These are phyloP conservation scores for Plasmodium vivax DNA, from an alignment of 169 alveolate genomes.

Conservation along the genomic window DNA sequence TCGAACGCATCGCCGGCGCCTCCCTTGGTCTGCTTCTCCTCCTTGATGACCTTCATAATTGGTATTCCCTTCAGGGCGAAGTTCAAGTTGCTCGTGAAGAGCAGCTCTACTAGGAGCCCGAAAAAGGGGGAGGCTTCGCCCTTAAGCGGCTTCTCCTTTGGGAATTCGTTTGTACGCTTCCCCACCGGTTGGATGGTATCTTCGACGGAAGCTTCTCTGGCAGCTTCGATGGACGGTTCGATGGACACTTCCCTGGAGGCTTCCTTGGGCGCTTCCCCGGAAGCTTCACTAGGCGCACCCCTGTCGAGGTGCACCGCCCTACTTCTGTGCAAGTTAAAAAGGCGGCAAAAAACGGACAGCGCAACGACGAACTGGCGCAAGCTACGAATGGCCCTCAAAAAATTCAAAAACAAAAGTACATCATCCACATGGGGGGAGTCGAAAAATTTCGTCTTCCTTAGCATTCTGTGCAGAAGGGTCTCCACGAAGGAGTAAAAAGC, in stretches of 20 bases:
- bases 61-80: neutral
- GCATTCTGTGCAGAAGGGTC: slow-evolving; percentile 10
- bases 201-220: neutral
- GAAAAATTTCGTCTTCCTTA: slow-evolving; percentile 65
- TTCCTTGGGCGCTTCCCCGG: neutral
- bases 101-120: slow-evolving; percentile 8
- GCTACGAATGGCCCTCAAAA: slow-evolving; percentile 24
- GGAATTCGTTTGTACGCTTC: neutral
- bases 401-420: slow-evolving; percentile 21
- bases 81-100: slow-evolving; percentile 36
- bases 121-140: slow-evolving; percentile 18
- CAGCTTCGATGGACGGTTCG: neutral
- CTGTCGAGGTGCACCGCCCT: neutral
- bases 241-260: neutral
- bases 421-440: slow-evolving; percentile 24
- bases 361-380: slow-evolving; percentile 30
- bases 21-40: neutral
- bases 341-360: slow-evolving; percentile 31
- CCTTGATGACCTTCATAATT: slow-evolving; percentile 22
- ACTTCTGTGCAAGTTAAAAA: slow-evolving; percentile 37
- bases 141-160: neutral
- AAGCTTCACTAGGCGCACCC: neutral
- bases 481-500: slow-evolving; percentile 20
- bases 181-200: neutral
- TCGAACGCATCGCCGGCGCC: neutral